Evolutionary conservation across 345 rosid species (phyloP).

Genomic region (Pugionium cornutum): DNA sequence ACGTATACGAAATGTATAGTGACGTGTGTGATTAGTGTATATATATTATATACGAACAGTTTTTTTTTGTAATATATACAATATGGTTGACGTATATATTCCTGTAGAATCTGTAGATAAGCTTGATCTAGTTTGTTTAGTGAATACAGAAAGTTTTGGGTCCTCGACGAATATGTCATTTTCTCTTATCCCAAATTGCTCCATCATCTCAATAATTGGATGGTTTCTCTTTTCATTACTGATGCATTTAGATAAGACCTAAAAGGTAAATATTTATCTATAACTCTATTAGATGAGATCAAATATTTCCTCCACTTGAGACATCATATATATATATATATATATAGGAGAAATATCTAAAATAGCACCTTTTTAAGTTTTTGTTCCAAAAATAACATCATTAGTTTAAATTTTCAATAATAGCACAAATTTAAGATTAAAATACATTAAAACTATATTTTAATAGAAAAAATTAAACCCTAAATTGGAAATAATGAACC

Average conservation of each 20-base stretch:
- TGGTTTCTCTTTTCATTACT: conserved; percentile 23
- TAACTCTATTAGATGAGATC: conserved; percentile 26
- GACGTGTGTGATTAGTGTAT: conserved; percentile 6
- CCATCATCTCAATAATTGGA: conserved; percentile 33
- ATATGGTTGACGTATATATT: neutral
- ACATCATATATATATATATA: neutral
- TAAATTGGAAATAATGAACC: too few species aligned
- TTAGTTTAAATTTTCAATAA: too few species aligned
- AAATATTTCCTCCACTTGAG: conserved; percentile 31
- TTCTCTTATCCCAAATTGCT: conserved; percentile 37
- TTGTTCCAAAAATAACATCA: too few species aligned
- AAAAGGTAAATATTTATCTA: neutral
- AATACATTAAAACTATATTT: too few species aligned
- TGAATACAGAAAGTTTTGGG: conserved; percentile 21
- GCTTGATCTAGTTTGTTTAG: conserved; percentile 31
- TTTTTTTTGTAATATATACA: neutral
- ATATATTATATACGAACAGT: too few species aligned
- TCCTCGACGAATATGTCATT: conserved; percentile 30
- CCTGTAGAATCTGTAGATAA: conserved; percentile 29
- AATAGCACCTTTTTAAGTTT: too few species aligned
- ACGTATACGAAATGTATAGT: conserved; percentile 31
- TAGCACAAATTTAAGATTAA: too few species aligned
- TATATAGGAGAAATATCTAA: too few species aligned
- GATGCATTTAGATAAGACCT: neutral
- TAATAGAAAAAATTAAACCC: too few species aligned